Evolutionary conservation across 306 rosid genomes (phyloP).

Genomic region (Lotus japonicus): DNA sequence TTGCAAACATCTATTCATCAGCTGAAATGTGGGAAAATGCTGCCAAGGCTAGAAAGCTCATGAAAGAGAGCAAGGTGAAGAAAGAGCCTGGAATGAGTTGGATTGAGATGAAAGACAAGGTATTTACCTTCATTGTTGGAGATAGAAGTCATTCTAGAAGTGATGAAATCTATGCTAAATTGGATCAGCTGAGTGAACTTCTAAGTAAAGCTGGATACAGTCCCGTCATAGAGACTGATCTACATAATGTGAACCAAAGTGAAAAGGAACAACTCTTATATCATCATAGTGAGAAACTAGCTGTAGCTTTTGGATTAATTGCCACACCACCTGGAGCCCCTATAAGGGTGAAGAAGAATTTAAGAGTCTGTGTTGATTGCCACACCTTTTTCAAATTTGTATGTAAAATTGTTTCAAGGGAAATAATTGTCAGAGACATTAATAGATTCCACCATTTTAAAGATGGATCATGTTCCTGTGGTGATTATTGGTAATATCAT

Average conservation of each 20-base stretch:
- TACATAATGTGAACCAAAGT: constrained; percentile 62
- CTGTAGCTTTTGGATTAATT: constrained; percentile 78
- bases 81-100: constrained; percentile 97
- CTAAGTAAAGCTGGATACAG: constrained; percentile 69
- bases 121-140: constrained; percentile 70
- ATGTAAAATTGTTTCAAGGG: constrained; percentile 57
- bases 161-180: constrained; percentile 67
- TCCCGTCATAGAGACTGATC: constrained; percentile 69
- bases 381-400: constrained; percentile 68
- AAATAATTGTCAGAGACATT: constrained; percentile 73
- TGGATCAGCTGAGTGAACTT: constrained; percentile 49
- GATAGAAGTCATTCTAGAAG: constrained; percentile 72
- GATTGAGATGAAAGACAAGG: constrained; percentile 73
- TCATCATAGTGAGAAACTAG: constrained; percentile 87
- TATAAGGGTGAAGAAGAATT: constrained; percentile 80
- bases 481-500: constrained; percentile 74
- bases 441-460: constrained; percentile 87
- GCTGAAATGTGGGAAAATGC: constrained; percentile 79
- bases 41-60: constrained; percentile 60
- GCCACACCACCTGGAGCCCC: constrained; percentile 69
- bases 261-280: constrained; percentile 61
- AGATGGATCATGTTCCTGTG: constrained; percentile 81
- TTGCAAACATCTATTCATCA: constrained; percentile 88
- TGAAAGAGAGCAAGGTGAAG: constrained; percentile 72
- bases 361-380: constrained; percentile 77